Base-by-base conservation (phyloP, 306 rosid genomes). In the Pyrus pyrifolia region DNA sequence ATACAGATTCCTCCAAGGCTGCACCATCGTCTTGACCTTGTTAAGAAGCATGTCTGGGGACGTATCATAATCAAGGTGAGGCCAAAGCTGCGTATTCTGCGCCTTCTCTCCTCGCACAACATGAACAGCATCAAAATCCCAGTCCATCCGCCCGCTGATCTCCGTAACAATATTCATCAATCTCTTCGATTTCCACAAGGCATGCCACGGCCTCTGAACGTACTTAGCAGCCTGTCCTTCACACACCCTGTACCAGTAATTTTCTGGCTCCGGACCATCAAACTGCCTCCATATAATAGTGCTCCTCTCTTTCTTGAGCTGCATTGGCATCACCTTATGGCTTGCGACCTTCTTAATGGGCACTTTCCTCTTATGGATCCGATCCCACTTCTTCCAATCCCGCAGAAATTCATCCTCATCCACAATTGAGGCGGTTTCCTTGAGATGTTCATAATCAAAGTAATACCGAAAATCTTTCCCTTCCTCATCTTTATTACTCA, bases 191-290 rank as follows among this genome's bases (percentile, higher is more conserved):
- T 96, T 96, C 99, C 99, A 96, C 79, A 96, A 35, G 40, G 97
- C 93, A 83, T 92, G 96, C 99, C 98, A 96, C 4, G 99, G 98
- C 75, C 98, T 86, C 81, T 92, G 93, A 58, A 96, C 70, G 74
- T 87, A 84, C 86, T 96, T 89, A 0, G 97, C 88, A 72, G 94
- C 97, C 68, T 91, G 89, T 70, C 99, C 98, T 60, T 96, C 99
- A 52, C 99, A 96, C 63, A 96, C 99, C 60, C 99, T 79, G 49
- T 92, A 96, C 99, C 99, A 96, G 71, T 96, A 96, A 88, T 96
- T 96, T 83, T 96, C 99, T 0, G 98, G 97, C 85, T 92, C 97
- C 0, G 97, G 96, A 0, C 87, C 91, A 78, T 96, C 98, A 73
- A 96, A 96, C 82, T 92, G 96, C 88, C 99, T 87, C 97, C 87